phyloP scores from a whole-genome alignment of 1,284 basidiomycete genomes.

The Malassezia equina region DNA sequence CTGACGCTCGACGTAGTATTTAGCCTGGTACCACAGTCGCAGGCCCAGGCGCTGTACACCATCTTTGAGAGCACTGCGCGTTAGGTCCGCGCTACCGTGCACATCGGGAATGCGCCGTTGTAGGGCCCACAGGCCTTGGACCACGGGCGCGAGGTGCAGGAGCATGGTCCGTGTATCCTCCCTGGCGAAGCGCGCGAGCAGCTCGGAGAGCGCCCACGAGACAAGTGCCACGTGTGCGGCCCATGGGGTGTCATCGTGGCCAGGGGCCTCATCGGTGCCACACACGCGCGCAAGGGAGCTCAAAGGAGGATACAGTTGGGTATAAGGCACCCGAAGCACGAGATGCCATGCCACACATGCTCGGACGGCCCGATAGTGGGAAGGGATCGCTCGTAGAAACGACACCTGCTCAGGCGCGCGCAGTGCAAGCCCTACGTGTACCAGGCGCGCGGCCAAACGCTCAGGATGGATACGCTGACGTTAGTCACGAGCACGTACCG shows the following conservation, averaged over 20 bases:
- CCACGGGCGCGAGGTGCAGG: not conserved
- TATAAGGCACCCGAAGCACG: not conserved
- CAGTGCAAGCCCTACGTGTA: not conserved
- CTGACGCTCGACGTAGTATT: constrained; percentile 1
- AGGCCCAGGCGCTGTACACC: constrained; percentile 14
- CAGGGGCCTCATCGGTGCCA: too few species aligned
- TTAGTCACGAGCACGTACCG: not conserved
- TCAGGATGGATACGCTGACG: not conserved
- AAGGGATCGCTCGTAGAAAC: not conserved
- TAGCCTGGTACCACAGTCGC: constrained; percentile 17
- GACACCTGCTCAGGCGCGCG: not conserved
- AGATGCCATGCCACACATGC: not conserved
- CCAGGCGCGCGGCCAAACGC: not conserved
- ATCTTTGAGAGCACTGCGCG: constrained; percentile 4
- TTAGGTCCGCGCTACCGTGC: not conserved
- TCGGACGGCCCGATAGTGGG: not conserved
- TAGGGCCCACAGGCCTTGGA: not conserved
- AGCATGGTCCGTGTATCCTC: not conserved
- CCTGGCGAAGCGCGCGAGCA: not conserved
- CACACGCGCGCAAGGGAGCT: not conserved
- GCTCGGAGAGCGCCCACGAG: not conserved
- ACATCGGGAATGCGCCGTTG: constrained; percentile 1
- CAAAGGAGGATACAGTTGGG: not conserved
- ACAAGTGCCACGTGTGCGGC: not conserved
- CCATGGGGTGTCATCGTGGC: not conserved